These are phyloP conservation scores for Globisporangium spinosum DNA, from an alignment of 352 stramenopile species.

Conservation along the genomic window DNA sequence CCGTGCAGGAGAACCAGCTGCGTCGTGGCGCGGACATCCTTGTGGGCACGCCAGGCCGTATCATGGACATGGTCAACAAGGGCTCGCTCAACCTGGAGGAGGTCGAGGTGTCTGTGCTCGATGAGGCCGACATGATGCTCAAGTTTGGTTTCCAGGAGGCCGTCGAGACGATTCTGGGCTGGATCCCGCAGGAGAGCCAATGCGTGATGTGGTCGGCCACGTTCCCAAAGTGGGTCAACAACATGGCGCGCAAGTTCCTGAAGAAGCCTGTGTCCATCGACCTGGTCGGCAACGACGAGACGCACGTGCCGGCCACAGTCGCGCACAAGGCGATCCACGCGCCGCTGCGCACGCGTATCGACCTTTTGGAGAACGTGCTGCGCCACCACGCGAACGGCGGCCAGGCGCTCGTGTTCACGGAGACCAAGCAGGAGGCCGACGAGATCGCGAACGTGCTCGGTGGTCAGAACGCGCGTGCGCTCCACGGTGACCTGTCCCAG, in stretches of 20 bases:
- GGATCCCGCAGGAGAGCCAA: conserved; percentile 76
- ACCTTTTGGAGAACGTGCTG: conserved; percentile 68
- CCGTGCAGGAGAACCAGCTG: conserved; percentile 89
- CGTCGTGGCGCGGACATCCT: conserved; percentile 91
- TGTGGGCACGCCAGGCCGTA: conserved; percentile 95
- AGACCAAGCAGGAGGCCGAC: conserved; percentile 96
- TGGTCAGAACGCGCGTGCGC: conserved; percentile 46
- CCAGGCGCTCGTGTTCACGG: conserved; percentile 95
- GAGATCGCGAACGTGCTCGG: conserved; percentile 90
- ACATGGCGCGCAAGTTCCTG: conserved; percentile 92
- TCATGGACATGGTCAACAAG: conserved; percentile 96
- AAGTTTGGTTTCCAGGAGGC: conserved; percentile 98
- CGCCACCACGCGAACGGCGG: conserved; percentile 61
- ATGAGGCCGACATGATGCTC: conserved; percentile 98
- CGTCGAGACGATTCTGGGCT: conserved; percentile 92
- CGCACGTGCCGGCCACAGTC: conserved; percentile 83
- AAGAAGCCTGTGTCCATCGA: conserved; percentile 93
- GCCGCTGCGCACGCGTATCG: conserved; percentile 59
- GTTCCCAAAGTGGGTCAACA: conserved; percentile 93
- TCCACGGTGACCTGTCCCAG: conserved; percentile 81
- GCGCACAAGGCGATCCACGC: conserved; percentile 92
- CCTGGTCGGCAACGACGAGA: conserved; percentile 88
- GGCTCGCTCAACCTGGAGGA: conserved; percentile 88
- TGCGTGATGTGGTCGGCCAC: conserved; percentile 97
- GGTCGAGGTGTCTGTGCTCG: conserved; percentile 90